Base-by-base conservation (phyloP, 2,329 filamentous ascomycete species). In the Huntiella savannae region DNA sequence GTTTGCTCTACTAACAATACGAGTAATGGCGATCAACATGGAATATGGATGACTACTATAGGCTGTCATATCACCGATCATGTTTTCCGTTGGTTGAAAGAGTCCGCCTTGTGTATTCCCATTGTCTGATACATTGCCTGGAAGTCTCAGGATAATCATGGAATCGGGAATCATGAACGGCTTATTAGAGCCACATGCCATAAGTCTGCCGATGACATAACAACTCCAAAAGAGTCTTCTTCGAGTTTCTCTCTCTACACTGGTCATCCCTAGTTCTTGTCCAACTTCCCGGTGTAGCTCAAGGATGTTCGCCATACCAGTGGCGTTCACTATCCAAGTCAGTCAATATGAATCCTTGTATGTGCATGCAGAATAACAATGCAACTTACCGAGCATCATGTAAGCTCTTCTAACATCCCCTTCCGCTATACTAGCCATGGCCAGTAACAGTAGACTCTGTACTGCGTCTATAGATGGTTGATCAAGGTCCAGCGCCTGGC, bases 191-290 rank as follows among this genome's bases (percentile, higher is more conserved):
- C 85, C 85, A 53, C 81, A 85, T 1, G 81, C 75, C 53, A 79
- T 71, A 54, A 88, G 91, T n/a, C 82, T 73, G 57, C 93, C 85
- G 60, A 92, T 77, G 19, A 92, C 65, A 55, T 91, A 93, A 57
- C 82, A 88, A 2, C 82, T 79, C 85, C 85, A 93, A 60, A 93
- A 93, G 2, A 92, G 64, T n/a, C 82, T 72, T 46, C 85, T 69
- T 40, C 82, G 71, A 56, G 78, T 77, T 62, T 92, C 85, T 47
- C 80, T 72, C 56, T 92, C 84, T 7, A n/a, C 11, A 13, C 4
- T 8, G 2, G 42, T 15, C 5, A 49, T 28, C 6, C 33, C 37
- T 5, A 39, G 10, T 3, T 75, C 64, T 0, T 75, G 68, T 17
- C 84, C 77, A 38, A 79, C 64, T 61, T 93, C 85, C 32, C 82